A percentile compares a stretch with the other conserved stretches of the same genome.
phyloP scores from a whole-genome alignment of 1,139 yeast species.

The Spathaspora sp. region DNA sequence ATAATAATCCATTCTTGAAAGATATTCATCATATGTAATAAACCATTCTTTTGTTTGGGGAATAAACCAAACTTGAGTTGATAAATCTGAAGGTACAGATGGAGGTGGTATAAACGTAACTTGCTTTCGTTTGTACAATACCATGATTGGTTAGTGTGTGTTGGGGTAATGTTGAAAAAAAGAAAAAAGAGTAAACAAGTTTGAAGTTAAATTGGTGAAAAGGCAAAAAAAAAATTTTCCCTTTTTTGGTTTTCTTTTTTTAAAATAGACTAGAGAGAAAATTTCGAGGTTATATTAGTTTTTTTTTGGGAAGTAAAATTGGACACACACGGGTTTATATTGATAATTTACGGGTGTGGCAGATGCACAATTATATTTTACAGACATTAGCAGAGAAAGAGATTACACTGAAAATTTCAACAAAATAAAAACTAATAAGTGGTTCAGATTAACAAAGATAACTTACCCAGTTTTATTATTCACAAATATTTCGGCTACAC shows the following conservation, averaged over 20 bases:
- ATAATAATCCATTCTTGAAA: slow-evolving; percentile 69
- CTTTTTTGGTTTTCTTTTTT: background rate
- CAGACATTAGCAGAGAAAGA: too few species aligned
- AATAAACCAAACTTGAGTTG: slow-evolving; percentile 70
- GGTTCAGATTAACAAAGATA: too few species aligned
- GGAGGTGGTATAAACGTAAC: slow-evolving; percentile 60
- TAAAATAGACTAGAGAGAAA: too few species aligned
- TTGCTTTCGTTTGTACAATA: slow-evolving; percentile 69
- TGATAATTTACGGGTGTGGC: background rate
- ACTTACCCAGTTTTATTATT: too few species aligned
- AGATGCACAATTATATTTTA: too few species aligned
- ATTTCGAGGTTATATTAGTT: background rate
- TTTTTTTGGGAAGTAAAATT: background rate
- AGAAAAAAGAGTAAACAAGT: background rate
- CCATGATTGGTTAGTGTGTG: slow-evolving; percentile 41
- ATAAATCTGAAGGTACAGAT: slow-evolving; percentile 51
- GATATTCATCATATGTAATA: slow-evolving; percentile 67
- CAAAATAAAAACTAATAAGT: too few species aligned
- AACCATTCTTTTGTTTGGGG: slow-evolving; percentile 91
- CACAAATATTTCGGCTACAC: background rate
- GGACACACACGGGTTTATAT: background rate
- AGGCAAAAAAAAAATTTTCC: slow-evolving; percentile 1
- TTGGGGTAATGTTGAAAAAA: too few species aligned
- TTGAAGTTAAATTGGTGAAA: background rate
- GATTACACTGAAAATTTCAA: too few species aligned